A percentile compares a stretch with the other conserved stretches of the same genome.
Conservation (phyloP, 768 basidiomycete genomes). For the Leucosporidium scottii region DNA sequence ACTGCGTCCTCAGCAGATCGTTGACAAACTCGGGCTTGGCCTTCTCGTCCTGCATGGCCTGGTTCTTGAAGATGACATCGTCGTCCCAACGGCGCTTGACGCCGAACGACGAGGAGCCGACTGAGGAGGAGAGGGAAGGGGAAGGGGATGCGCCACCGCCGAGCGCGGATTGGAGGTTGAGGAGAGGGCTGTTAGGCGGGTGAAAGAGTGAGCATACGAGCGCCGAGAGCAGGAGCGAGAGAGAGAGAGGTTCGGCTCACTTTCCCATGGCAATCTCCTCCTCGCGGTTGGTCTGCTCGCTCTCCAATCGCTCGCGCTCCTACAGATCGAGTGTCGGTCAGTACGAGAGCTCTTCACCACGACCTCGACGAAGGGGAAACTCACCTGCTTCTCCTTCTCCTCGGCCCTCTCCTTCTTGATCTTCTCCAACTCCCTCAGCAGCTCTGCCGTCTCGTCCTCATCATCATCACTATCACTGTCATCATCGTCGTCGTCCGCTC, state of each 20-base stretch:
- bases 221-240: too few species aligned
- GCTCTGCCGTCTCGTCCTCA: conserved; percentile 67
- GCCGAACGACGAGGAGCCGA: conserved; percentile 20
- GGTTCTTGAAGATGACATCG: conserved; percentile 99
- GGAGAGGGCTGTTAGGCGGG: conserved; percentile 58
- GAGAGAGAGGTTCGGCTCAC: conserved; percentile 1
- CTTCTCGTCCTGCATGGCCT: conserved; percentile 65
- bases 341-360: neutral
- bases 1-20: conserved; percentile 61
- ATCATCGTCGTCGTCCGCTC: conserved; percentile 59
- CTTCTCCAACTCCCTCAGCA: conserved; percentile 94
- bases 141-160: conserved; percentile 54
- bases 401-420: conserved; percentile 93
- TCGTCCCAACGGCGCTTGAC: conserved; percentile 37
- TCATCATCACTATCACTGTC: conserved; percentile 85
- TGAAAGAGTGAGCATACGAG: too few species aligned
- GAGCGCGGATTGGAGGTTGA: conserved; percentile 85
- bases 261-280: conserved; percentile 68
- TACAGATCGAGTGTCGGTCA: conserved; percentile 35
- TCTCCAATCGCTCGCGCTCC: conserved; percentile 70
- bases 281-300: conserved; percentile 52
- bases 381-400: conserved; percentile 63
- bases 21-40: conserved; percentile 80
- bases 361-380: conserved; percentile 14
- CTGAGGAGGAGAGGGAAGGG: conserved; percentile 37